Conservation (phyloP, 805 yeast genomes). For the Monosporozyma siamensis region DNA sequence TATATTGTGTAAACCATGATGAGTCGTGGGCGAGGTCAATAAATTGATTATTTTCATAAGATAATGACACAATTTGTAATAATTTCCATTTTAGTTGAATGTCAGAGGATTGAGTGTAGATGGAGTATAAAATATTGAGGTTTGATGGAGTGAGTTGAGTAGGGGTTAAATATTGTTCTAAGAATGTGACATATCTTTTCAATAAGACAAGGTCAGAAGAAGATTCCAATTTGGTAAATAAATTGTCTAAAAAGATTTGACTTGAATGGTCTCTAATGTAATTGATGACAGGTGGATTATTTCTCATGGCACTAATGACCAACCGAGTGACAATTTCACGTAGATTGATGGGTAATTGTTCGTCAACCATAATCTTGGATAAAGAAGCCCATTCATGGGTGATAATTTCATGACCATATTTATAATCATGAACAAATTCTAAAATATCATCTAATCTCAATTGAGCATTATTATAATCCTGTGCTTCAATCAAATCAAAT, state of each 20-base stretch:
- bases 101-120: constrained; percentile 14
- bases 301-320: constrained; percentile 60
- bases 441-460: constrained; percentile 33
- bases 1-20: constrained; percentile 22
- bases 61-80: constrained; percentile 22
- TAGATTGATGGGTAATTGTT: constrained; percentile 12
- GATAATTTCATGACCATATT: constrained; percentile 46
- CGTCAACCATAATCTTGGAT: constrained; percentile 11
- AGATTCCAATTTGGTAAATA: not conserved
- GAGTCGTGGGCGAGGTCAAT: not conserved
- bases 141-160: constrained; percentile 4
- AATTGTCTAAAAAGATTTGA: constrained; percentile 4
- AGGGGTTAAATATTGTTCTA: constrained; percentile 4
- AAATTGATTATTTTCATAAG: constrained; percentile 5
- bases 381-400: constrained; percentile 22
- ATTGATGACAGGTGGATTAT: constrained; percentile 54
- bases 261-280: constrained; percentile 22
- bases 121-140: constrained; percentile 13
- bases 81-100: constrained; percentile 21
- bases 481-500: constrained; percentile 13
- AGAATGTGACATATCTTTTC: constrained; percentile 24
- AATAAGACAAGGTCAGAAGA: constrained; percentile 7
- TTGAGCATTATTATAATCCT: constrained; percentile 14
- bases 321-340: constrained; percentile 51
- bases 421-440: constrained; percentile 60